A percentile compares a stretch with the other conserved stretches of the same genome.
Conservation (phyloP, 331 rosid species). For the Quercus tomentella region DNA sequence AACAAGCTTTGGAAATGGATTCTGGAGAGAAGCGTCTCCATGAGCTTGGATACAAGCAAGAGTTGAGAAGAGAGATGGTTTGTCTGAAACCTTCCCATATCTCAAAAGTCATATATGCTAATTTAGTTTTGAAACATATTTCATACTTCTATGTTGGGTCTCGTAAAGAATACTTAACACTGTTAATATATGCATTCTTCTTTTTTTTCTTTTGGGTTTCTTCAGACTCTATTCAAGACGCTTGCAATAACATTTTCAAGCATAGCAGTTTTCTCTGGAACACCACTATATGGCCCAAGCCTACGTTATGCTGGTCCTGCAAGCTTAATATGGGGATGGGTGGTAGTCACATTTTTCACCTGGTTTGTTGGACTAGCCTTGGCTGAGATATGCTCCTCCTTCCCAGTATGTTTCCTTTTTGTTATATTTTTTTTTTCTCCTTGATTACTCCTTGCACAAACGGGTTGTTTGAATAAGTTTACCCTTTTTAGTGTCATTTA, state of each 20-base stretch:
- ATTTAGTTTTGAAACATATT: too few species aligned
- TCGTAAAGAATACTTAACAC: too few species aligned
- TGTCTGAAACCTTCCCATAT: not conserved
- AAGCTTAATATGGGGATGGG: conserved; percentile 22
- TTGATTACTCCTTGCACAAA: too few species aligned
- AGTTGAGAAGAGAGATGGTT: conserved; percentile 36
- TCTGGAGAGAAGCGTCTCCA: conserved; percentile 34
- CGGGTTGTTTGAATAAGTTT: too few species aligned
- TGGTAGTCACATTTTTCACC: conserved; percentile 19
- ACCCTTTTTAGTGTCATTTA: too few species aligned
- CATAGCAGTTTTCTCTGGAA: conserved; percentile 21
- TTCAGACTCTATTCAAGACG: conserved; percentile 17
- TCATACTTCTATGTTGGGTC: too few species aligned
- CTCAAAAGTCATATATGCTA: too few species aligned
- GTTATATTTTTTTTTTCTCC: too few species aligned
- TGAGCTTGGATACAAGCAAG: conserved; percentile 30
- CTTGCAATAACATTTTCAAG: conserved; percentile 24
- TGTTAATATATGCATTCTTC: not conserved
- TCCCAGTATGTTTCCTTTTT: conserved; percentile 1
- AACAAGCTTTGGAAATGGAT: conserved; percentile 12
- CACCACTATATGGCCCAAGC: conserved; percentile 23
- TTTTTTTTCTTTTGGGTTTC: not conserved
- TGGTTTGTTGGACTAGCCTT: conserved; percentile 24
- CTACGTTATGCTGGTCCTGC: conserved; percentile 23
- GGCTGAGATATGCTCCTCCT: conserved; percentile 27